Conservation (phyloP, 768 basidiomycete genomes). For the Mycena epipterygia region DNA sequence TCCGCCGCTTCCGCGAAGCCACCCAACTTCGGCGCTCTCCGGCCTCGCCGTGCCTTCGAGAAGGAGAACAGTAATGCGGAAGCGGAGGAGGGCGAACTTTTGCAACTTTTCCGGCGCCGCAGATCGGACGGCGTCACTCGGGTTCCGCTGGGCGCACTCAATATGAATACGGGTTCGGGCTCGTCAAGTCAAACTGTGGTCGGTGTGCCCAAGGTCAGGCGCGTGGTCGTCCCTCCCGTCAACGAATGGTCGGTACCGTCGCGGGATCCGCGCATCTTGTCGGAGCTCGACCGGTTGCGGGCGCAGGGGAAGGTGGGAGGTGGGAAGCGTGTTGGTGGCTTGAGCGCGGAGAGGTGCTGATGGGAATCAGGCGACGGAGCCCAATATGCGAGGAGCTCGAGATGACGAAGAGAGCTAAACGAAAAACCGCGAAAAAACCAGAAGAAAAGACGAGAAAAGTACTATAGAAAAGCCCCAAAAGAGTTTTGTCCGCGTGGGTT, state of each 20-base stretch:
- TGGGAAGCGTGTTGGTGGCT: background rate
- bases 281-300: slow-evolving; percentile 9
- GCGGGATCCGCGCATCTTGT: background rate
- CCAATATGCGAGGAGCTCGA: no score
- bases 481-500: no score
- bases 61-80: slow-evolving; percentile 2
- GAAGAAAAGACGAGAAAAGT: background rate
- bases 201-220: background rate
- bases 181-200: background rate
- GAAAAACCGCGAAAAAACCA: no score
- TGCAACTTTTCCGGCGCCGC: background rate
- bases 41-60: background rate
- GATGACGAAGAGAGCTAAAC: no score
- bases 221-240: slow-evolving; percentile 7
- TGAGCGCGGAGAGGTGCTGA: background rate
- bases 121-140: background rate
- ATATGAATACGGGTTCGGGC: background rate
- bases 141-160: background rate
- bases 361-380: background rate
- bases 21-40: background rate
- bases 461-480: no score
- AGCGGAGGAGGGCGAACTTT: background rate
- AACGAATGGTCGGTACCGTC: background rate
- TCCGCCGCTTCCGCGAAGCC: background rate
- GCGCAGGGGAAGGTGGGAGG: slow-evolving; percentile 15